Evolutionary conservation across 2,329 filamentous ascomycete genomes (phyloP).

Genomic region (Paramyrothecium sp.): DNA sequence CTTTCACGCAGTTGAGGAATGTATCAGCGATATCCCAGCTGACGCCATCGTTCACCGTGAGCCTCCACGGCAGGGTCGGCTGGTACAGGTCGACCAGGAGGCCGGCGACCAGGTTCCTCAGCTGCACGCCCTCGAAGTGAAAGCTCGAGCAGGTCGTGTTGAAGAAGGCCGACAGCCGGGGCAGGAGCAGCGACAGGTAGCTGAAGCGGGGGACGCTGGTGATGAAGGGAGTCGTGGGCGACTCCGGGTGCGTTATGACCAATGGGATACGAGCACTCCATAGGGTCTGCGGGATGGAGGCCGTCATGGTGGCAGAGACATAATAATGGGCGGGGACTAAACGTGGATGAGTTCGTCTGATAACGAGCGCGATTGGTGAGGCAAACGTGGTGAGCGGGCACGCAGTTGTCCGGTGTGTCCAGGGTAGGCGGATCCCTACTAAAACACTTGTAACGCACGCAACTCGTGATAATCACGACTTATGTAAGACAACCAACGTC

Average conservation of each 20-base stretch:
- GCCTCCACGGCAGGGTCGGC: constrained; percentile 51
- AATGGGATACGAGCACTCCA: constrained; percentile 56
- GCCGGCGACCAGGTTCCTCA: constrained; percentile 53
- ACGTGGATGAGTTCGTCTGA: neutral
- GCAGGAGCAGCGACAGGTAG: constrained; percentile 57
- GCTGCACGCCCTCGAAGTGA: constrained; percentile 53
- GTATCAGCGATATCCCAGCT: constrained; percentile 62
- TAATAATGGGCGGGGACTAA: neutral
- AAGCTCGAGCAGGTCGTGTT: constrained; percentile 55
- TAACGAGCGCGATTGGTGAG: too few relatives aligned
- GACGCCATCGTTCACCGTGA: constrained; percentile 52
- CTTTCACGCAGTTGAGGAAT: constrained; percentile 64
- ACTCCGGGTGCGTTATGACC: constrained; percentile 49
- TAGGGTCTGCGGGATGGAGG: constrained; percentile 43
- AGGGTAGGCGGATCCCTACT: too few relatives aligned
- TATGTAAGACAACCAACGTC: too few relatives aligned
- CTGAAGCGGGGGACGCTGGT: constrained; percentile 56
- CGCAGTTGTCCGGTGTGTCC: too few relatives aligned
- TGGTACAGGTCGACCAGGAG: constrained; percentile 57
- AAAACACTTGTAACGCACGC: too few relatives aligned
- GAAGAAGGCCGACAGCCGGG: constrained; percentile 54
- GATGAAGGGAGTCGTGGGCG: constrained; percentile 48
- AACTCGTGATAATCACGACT: too few relatives aligned
- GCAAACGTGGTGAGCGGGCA: too few relatives aligned
- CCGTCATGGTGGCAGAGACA: constrained; percentile 18